Conservation (phyloP, 371 early-diverging fungal species). For the Mortierella sp. region DNA sequence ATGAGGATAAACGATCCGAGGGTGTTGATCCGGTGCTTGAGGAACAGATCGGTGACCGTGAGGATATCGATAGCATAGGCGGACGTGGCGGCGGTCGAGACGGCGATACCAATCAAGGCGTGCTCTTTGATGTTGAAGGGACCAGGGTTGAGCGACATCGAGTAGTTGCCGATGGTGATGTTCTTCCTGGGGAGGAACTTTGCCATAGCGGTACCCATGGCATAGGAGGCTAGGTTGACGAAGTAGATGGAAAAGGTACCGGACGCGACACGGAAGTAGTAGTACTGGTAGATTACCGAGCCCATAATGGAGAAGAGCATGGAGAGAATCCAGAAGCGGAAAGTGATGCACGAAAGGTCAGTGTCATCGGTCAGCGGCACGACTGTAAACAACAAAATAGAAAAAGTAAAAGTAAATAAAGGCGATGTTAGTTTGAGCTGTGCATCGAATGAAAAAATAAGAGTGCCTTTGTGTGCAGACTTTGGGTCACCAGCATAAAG, state of each 20-base stretch:
- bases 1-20: constrained; percentile 64
- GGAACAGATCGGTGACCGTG: constrained; percentile 66
- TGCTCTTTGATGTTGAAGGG: constrained; percentile 68
- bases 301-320: constrained; percentile 70
- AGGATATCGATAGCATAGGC: constrained; percentile 61
- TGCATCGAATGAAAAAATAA: background rate
- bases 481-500: too few relatives aligned
- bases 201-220: constrained; percentile 47
- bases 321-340: constrained; percentile 76
- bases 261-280: constrained; percentile 54
- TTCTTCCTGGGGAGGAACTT: constrained; percentile 22
- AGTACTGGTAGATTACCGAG: constrained; percentile 63
- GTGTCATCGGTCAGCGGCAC: constrained; percentile 72
- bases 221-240: constrained; percentile 49
- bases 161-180: constrained; percentile 17
- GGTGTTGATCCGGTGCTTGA: constrained; percentile 58
- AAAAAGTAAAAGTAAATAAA: background rate
- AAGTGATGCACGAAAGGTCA: constrained; percentile 72
- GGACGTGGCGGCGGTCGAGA: constrained; percentile 34
- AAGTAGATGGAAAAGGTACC: constrained; percentile 50
- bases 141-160: constrained; percentile 59
- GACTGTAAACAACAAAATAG: background rate
- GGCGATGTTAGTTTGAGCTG: background rate
- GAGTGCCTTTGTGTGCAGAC: too few relatives aligned
- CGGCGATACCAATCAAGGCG: constrained; percentile 56